These are phyloP conservation scores for Lactarius indigo DNA, from an alignment of 768 basidiomycete species.

Conservation along the genomic window DNA sequence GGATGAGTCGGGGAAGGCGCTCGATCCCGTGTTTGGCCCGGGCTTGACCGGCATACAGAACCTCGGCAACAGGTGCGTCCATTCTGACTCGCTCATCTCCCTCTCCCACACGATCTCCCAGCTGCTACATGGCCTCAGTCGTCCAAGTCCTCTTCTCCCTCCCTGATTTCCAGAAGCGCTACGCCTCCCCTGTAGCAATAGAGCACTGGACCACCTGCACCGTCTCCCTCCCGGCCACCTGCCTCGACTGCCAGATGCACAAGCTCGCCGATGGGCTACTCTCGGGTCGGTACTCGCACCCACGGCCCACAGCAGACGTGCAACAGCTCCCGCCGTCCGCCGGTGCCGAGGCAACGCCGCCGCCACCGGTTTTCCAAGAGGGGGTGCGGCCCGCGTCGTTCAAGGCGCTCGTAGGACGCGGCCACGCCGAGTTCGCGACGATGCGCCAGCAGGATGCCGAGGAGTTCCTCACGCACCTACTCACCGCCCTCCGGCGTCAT, in stretches of 20 bases:
- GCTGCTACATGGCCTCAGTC: constrained; percentile 97
- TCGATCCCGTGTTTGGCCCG: constrained; percentile 85
- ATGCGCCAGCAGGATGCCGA: constrained; percentile 98
- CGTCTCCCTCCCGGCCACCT: constrained; percentile 69
- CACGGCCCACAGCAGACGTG: constrained; percentile 37
- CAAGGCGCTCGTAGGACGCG: constrained; percentile 87
- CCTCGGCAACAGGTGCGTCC: constrained; percentile 77
- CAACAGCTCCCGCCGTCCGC: constrained; percentile 25
- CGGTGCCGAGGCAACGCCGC: constrained; percentile 12
- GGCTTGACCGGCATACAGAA: constrained; percentile 88
- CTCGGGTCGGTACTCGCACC: constrained; percentile 84
- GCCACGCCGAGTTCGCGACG: constrained; percentile 90
- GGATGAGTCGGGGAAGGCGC: constrained; percentile 77
- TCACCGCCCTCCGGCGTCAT: constrained; percentile 69
- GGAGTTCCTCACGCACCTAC: constrained; percentile 84
- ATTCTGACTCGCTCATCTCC: neutral
- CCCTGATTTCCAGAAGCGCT: constrained; percentile 69
- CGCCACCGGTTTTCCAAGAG: constrained; percentile 66
- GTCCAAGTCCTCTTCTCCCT: constrained; percentile 85
- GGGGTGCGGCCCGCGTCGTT: constrained; percentile 81
- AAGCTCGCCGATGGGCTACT: constrained; percentile 92
- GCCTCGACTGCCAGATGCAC: constrained; percentile 92
- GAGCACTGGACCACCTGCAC: constrained; percentile 61
- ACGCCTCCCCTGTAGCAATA: constrained; percentile 43
- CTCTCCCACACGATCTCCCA: constrained; percentile 31